phyloP scores from a whole-genome alignment of 805 yeast genomes.

The Cyberlindnera mycetangii region DNA sequence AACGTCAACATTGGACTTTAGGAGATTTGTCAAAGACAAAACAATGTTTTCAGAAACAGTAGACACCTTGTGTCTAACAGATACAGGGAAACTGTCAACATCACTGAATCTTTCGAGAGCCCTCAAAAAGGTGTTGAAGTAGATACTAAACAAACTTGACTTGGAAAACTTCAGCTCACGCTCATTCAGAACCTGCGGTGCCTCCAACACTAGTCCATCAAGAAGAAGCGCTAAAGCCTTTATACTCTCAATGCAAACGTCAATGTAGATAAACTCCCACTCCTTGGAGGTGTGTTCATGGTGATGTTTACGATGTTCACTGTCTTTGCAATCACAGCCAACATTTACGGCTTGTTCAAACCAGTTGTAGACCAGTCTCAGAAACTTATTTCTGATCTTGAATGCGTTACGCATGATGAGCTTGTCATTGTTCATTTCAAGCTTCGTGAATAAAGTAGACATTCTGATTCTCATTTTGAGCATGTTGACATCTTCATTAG shows the following conservation, averaged over 20 bases:
- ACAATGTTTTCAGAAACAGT: conserved; percentile 62
- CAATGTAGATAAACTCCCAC: conserved; percentile 47
- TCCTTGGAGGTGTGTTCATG: conserved; percentile 31
- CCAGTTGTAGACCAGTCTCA: conserved; percentile 50
- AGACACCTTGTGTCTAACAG: conserved; percentile 50
- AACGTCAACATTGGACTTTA: conserved; percentile 70
- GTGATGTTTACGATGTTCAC: conserved; percentile 4
- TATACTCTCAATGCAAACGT: conserved; percentile 63
- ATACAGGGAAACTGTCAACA: conserved; percentile 33
- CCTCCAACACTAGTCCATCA: conserved; percentile 55
- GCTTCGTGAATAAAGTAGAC: conserved; percentile 36
- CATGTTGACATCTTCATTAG: conserved; percentile 5
- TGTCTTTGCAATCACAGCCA: conserved; percentile 28
- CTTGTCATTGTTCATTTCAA: conserved; percentile 34
- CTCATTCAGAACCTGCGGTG: conserved; percentile 52
- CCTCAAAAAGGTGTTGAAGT: conserved; percentile 56
- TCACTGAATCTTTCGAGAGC: conserved; percentile 39
- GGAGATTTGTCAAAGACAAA: conserved; percentile 60
- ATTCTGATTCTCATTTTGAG: conserved; percentile 42
- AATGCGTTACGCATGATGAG: conserved; percentile 44
- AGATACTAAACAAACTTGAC: conserved; percentile 64
- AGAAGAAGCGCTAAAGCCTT: conserved; percentile 54
- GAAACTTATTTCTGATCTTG: conserved; percentile 44
- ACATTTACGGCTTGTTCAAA: conserved; percentile 47
- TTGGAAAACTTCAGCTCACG: conserved; percentile 51